phyloP scores from a whole-genome alignment of 805 yeast species.

The Diddensiella santjacobensis region DNA sequence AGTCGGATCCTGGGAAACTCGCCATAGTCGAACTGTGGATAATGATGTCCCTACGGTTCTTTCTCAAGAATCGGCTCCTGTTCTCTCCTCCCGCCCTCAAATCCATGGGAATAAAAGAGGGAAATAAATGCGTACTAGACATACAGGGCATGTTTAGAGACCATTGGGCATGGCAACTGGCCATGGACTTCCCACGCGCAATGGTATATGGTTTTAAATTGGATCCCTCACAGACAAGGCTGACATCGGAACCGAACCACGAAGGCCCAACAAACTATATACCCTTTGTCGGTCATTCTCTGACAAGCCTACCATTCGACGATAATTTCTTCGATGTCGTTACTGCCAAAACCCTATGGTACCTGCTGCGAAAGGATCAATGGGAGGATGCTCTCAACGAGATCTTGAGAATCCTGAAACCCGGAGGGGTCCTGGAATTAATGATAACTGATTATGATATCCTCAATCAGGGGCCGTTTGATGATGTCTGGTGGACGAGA shows the following conservation, averaged over 20 bases:
- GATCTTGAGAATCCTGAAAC: constrained; percentile 29
- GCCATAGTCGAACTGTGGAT: constrained; percentile 32
- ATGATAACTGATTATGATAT: constrained; percentile 25
- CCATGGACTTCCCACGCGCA: constrained; percentile 30
- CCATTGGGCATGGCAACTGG: constrained; percentile 35
- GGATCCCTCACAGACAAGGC: constrained; percentile 16
- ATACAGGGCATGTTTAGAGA: constrained; percentile 27
- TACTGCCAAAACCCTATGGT: constrained; percentile 33
- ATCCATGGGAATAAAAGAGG: constrained; percentile 2
- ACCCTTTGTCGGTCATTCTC: constrained; percentile 27
- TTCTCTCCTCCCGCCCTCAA: constrained; percentile 26
- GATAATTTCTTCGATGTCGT: constrained; percentile 31
- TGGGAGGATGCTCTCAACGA: constrained; percentile 29
- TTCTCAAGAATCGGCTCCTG: constrained; percentile 27
- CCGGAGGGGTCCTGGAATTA: constrained; percentile 32
- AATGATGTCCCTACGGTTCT: constrained; percentile 30
- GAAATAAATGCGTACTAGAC: constrained; percentile 21
- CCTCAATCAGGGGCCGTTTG: constrained; percentile 20
- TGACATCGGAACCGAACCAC: constrained; percentile 14
- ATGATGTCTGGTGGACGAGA: constrained; percentile 18
- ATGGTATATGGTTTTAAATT: constrained; percentile 30
- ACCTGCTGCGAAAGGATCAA: constrained; percentile 24
- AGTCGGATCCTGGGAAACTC: constrained; percentile 11
- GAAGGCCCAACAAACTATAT: constrained; percentile 32
- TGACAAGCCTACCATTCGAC: constrained; percentile 29